Base-by-base conservation (phyloP, 2,329 filamentous ascomycete genomes). In the Fusarium odoratissimum region DNA sequence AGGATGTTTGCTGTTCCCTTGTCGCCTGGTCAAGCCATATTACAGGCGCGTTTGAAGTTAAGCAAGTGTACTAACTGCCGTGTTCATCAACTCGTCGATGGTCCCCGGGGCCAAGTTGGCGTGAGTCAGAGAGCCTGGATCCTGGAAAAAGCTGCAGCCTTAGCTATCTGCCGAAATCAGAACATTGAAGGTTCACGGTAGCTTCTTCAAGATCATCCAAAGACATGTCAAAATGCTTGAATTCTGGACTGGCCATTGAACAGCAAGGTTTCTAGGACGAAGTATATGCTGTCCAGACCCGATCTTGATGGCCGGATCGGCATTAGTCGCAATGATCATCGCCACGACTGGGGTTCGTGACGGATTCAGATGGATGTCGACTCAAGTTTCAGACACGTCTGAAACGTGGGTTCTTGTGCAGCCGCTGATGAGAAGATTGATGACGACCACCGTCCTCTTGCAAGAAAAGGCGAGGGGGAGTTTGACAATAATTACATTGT, bases 301-400 rank as follows among this genome's bases (percentile, higher is more conserved):
- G 25, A 40, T 33, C 31, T 16, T 58, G 33, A 40, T 28, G 42
- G 21, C 23, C 40, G 40, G 54, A 48, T 48, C 23, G 23, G 25
- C 21, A 28, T 60, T 38, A 30, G 37, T 61, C 51, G 38, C 57
- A 40, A 35, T n/a, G 13, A 45, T 42, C 46, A 21, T 42, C 33
- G 46, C 21, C 45, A 49, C 41, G 31, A 23, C 52, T 58, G 45
- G 69, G 65, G 57, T 56, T 30, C 41, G 69, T 71, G 57, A 44
- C 69, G 44, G 60, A 52, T 60, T 62, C 49, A 66, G 51, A 46
- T 54, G 56, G 60, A 54, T 62, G 58, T 42, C 58, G 51, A 57
- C 31, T 45, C 59, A 31, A 56, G 70, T 73, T 73, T 73, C 70
- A 71, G 61, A 73, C 51, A 14, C 11, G 41, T 73, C 62, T 67